Evolutionary conservation across 768 basidiomycete species (phyloP).

Genomic region (Gloeopeniophorella convolvens): DNA sequence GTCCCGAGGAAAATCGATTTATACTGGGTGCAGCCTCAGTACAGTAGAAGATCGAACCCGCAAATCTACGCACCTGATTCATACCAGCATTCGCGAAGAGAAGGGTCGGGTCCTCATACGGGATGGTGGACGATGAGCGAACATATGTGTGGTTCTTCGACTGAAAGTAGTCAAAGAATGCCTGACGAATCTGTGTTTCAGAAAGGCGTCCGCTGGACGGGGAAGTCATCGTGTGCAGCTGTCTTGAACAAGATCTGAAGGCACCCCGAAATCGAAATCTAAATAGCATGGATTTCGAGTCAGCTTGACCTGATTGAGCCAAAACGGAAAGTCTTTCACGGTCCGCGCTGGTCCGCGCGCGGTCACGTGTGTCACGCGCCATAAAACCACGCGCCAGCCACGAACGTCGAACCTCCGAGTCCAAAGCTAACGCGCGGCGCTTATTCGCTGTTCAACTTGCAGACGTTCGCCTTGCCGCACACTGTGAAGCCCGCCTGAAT

Average conservation of each 20-base stretch:
- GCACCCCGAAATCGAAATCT: not conserved
- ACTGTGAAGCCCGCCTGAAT: constrained; percentile 3
- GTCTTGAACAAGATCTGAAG: constrained; percentile 6
- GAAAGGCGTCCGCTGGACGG: not conserved
- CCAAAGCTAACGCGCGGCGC: too few relatives aligned
- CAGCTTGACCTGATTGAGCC: too few relatives aligned
- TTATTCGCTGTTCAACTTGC: too few relatives aligned
- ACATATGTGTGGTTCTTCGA: constrained; percentile 80
- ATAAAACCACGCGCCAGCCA: too few relatives aligned
- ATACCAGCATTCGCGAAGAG: constrained; percentile 98
- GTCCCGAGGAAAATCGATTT: constrained; percentile 98
- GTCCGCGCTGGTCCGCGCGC: too few relatives aligned
- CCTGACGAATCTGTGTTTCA: constrained; percentile 73
- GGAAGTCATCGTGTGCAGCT: constrained; percentile 11
- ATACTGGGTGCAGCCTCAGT: constrained; percentile 48
- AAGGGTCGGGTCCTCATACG: constrained; percentile 95
- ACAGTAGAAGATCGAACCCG: not conserved
- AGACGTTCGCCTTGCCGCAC: too few relatives aligned
- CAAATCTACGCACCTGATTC: constrained; percentile 63
- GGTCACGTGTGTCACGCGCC: too few relatives aligned
- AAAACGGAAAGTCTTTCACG: not conserved
- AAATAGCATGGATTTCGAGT: constrained; percentile 8
- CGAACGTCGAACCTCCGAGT: too few relatives aligned
- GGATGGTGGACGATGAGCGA: constrained; percentile 86
- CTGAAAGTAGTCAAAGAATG: constrained; percentile 88